Base-by-base conservation (phyloP, 139 green algal species). In the Micractinium sp. region DNA sequence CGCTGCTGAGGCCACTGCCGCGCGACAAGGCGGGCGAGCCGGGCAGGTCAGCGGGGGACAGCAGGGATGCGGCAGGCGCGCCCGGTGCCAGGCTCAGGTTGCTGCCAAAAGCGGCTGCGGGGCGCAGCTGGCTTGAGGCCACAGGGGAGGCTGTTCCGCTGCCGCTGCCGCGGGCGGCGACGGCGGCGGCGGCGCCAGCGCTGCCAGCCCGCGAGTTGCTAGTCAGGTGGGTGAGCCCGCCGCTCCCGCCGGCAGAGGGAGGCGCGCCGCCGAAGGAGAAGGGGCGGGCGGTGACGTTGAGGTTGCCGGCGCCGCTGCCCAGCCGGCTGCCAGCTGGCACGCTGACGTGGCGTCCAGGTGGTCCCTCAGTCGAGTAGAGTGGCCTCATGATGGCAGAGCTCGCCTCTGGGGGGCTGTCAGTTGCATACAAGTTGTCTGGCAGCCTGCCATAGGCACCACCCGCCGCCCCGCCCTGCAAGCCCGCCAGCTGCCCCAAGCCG, bases 221-320 rank as follows among this genome's bases (percentile, higher is more conserved):
- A 5, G 63, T 71, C 20, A 71, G 63, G 63, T 71, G 18, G 20
- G 12, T 27, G 20, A 27, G 60, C 60, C 60, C 60, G 15, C 60
- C 60, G 60, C 60, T 67, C 15, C 15, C 16, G 16, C 60, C 18
- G 63, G 12, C 4, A 27, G 20, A 71, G 14, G 63, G 2, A 12
- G 63, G 63, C 4, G 63, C 53, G 33, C 71, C 71, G 12, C n/a
- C 71, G 38, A 88, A 81, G 0, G 31, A 56, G 69, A 88, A 88
- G 0, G 84, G 84, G 23, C 69, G 84, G 39, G 84, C 84, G 31
- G 35, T 73, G 84, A 69, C 73, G 41, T 81, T 88, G 22, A 88
- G 47, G 7, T 69, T 69, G 31, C 41, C 20, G 69, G 69, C 35
- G 19, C 81, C 36, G 81, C 56, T 33, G n/a, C 56, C 18, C n/a